Evolutionary conservation across 768 basidiomycete species (phyloP).

Genomic region (Naganishia randhawae): DNA sequence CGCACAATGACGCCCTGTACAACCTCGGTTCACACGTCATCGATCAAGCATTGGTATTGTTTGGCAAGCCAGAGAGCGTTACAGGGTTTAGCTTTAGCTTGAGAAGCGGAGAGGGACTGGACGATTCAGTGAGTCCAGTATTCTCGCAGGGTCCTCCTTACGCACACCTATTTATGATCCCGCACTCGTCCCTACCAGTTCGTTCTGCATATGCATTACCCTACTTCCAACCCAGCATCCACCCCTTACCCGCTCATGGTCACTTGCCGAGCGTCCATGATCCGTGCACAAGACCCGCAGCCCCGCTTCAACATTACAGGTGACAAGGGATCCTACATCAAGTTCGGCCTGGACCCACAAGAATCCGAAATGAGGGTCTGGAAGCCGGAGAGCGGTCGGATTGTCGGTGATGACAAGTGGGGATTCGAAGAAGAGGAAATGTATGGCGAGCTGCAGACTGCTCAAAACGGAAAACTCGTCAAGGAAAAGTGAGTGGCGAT

Average conservation of each 20-base stretch:
- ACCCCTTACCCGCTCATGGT: constrained; percentile 58
- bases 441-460: constrained; percentile 58
- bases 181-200: constrained; percentile 54
- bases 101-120: constrained; percentile 51
- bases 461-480: constrained; percentile 64
- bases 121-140: constrained; percentile 51
- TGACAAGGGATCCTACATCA: constrained; percentile 66
- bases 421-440: constrained; percentile 24
- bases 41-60: constrained; percentile 64
- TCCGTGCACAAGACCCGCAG: constrained; percentile 66
- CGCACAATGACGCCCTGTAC: constrained; percentile 65
- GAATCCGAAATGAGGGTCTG: constrained; percentile 65
- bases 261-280: constrained; percentile 65
- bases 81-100: constrained; percentile 69
- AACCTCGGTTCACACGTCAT: constrained; percentile 73
- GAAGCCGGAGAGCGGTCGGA: constrained; percentile 9
- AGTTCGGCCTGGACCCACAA: constrained; percentile 73
- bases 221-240: constrained; percentile 31
- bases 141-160: not conserved
- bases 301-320: constrained; percentile 70
- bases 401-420: constrained; percentile 25
- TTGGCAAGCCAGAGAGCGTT: constrained; percentile 67
- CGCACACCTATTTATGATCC: constrained; percentile 45
- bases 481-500: constrained; percentile 20
- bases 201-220: constrained; percentile 45